phyloP scores from a whole-genome alignment of 73 alveolate species.

The Chromera velia region DNA sequence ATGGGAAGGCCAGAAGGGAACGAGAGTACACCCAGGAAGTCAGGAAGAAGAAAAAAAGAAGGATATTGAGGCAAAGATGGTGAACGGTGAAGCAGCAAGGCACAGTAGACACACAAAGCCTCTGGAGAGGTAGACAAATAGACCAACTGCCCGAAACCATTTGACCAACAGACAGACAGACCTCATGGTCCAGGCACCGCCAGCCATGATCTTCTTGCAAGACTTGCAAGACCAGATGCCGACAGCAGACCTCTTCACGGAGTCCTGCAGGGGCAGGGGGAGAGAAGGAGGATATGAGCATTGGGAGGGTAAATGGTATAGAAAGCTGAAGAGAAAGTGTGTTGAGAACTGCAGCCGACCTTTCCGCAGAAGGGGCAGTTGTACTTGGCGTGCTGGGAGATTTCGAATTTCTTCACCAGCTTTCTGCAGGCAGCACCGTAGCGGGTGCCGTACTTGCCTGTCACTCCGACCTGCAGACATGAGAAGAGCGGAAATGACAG shows the following conservation, averaged over 20 bases:
- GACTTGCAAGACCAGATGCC: background rate
- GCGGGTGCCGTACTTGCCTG: slow-evolving; percentile 86
- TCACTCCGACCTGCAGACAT: slow-evolving; percentile 67
- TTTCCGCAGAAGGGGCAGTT: slow-evolving; percentile 80
- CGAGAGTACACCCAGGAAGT: too few species aligned
- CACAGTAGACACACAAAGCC: too few species aligned
- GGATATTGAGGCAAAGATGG: too few species aligned
- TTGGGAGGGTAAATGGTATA: background rate
- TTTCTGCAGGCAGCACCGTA: slow-evolving; percentile 80
- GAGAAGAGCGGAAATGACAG: too few species aligned
- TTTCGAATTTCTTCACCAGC: slow-evolving; percentile 79
- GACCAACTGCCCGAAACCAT: too few species aligned
- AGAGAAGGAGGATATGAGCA: background rate
- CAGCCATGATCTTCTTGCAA: background rate
- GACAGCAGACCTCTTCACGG: background rate
- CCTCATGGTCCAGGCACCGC: background rate
- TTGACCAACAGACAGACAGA: background rate
- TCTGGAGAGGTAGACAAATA: too few species aligned
- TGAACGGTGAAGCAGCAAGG: too few species aligned
- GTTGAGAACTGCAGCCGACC: slow-evolving; percentile 26
- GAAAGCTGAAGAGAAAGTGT: background rate
- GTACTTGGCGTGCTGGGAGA: slow-evolving; percentile 67
- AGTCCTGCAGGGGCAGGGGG: background rate
- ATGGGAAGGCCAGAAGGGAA: too few species aligned
- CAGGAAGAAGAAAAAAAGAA: too few species aligned